Percentiles rank a stretch among this genome's conserved stretches.
Conservation (phyloP, 73 alveolate species). For the Paraurostyla sp. region DNA sequence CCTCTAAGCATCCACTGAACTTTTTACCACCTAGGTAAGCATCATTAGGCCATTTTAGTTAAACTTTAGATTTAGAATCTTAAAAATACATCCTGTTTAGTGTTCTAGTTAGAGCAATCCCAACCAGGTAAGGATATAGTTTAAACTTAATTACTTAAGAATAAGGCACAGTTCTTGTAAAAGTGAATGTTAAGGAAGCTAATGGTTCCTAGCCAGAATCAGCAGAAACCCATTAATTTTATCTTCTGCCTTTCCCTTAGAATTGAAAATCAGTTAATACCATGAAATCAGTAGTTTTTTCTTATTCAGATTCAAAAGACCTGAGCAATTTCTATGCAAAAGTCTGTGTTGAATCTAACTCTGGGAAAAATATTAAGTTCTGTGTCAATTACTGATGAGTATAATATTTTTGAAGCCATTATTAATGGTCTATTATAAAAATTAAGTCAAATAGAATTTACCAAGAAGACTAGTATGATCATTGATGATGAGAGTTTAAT, state of each 20-base stretch:
- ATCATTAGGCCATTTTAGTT: slow-evolving; percentile 36
- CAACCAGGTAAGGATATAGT: background rate
- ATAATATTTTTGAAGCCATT: background rate
- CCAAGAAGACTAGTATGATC: no score
- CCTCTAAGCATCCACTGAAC: background rate
- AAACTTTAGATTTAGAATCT: background rate
- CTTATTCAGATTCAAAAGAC: background rate
- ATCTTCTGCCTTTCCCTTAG: slow-evolving; percentile 26
- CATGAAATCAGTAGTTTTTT: background rate
- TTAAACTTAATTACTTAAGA: background rate
- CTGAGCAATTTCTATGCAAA: background rate
- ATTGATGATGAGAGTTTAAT: no score
- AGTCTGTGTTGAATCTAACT: background rate
- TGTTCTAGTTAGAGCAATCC: background rate
- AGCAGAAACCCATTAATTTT: background rate
- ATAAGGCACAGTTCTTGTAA: slow-evolving; percentile 7
- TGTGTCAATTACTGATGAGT: background rate
- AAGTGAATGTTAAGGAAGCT: slow-evolving; percentile 7
- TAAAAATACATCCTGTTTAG: background rate
- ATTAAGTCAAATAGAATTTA: no score
- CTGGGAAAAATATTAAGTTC: background rate
- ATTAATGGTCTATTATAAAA: no score
- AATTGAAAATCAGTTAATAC: background rate
- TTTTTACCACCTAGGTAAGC: background rate
- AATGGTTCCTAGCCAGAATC: background rate